Percentiles rank a stretch among this genome's conserved stretches.
Evolutionary conservation across 139 green algal species (phyloP).

Genomic region (Nannochloris sp.): DNA sequence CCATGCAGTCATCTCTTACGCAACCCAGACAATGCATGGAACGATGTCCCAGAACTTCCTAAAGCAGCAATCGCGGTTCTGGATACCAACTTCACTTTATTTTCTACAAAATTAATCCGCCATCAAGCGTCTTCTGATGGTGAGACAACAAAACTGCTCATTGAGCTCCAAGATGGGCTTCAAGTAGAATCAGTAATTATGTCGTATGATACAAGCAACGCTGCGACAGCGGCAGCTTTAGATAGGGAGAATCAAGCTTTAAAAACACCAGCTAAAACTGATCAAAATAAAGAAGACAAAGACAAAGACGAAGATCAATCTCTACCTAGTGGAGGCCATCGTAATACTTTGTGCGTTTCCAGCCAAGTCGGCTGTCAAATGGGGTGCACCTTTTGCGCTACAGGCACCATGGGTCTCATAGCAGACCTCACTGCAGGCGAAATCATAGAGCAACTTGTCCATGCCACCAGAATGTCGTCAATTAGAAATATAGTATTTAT

Average conservation of each 20-base stretch:
- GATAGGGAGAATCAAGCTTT: background rate
- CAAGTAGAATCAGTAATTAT: conserved; percentile 86
- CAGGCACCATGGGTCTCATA: conserved; percentile 87
- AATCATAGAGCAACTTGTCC: conserved; percentile 94
- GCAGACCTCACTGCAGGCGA: conserved; percentile 84
- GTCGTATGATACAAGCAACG: conserved; percentile 62
- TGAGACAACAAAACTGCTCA: conserved; percentile 79
- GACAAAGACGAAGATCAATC: too few relatives aligned
- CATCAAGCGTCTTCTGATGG: conserved; percentile 46
- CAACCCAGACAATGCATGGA: conserved; percentile 41
- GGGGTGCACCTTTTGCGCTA: conserved; percentile 97
- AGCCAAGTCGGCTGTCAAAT: conserved; percentile 87
- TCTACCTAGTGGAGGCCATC: too few relatives aligned
- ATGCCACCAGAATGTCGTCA: conserved; percentile 45
- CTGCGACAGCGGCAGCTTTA: too few relatives aligned
- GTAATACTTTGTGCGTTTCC: conserved; percentile 80
- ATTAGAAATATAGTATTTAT: conserved; percentile 97
- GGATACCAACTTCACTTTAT: conserved; percentile 39
- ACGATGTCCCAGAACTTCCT: conserved; percentile 63
- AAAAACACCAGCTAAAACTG: background rate
- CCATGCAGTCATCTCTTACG: conserved; percentile 45
- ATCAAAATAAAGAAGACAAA: background rate
- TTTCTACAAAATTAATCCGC: conserved; percentile 46
- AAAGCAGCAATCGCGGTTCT: conserved; percentile 47
- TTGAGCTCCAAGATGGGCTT: conserved; percentile 87